Conservation (phyloP, 768 basidiomycete species). For the Suillus paluster region DNA sequence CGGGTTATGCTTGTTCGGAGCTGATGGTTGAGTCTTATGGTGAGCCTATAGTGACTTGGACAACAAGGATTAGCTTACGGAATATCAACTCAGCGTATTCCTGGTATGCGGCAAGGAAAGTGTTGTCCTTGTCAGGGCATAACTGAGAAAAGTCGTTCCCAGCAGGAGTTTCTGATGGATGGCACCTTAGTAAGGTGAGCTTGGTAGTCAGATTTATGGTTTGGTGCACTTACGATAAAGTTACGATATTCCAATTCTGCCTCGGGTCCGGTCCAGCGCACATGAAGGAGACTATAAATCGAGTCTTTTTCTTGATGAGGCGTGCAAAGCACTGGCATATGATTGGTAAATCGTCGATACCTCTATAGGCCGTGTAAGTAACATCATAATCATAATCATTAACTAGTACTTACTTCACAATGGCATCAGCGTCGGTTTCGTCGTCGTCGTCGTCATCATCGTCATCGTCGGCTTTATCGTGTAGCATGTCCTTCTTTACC, state of each 20-base stretch:
- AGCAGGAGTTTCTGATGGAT: conserved; percentile 2
- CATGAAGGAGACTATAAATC: conserved; percentile 5
- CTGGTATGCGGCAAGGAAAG: neutral
- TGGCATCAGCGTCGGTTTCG: neutral
- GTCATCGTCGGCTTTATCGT: neutral
- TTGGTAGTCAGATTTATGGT: neutral
- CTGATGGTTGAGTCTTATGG: neutral
- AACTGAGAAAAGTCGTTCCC: neutral
- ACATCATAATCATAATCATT: neutral
- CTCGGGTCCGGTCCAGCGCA: conserved; percentile 10
- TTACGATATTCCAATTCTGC: conserved; percentile 9
- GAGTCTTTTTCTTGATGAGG: neutral
- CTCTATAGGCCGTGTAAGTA: conserved; percentile 1
- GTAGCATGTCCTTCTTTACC: neutral
- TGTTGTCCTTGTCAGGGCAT: conserved; percentile 9
- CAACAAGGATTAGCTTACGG: conserved; percentile 1
- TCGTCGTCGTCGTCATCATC: too few relatives aligned
- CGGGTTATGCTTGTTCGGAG: neutral
- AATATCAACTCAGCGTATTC: conserved; percentile 8
- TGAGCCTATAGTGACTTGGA: neutral
- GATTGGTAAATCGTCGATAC: conserved; percentile 7
- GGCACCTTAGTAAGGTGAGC: conserved; percentile 2
- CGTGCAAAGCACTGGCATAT: neutral
- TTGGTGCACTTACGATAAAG: conserved; percentile 3
- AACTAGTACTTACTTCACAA: neutral